Percentiles rank a stretch among this genome's conserved stretches.
phyloP scores from a whole-genome alignment of 1,284 basidiomycete species.

The Tilletiopsis washingtonensis region DNA sequence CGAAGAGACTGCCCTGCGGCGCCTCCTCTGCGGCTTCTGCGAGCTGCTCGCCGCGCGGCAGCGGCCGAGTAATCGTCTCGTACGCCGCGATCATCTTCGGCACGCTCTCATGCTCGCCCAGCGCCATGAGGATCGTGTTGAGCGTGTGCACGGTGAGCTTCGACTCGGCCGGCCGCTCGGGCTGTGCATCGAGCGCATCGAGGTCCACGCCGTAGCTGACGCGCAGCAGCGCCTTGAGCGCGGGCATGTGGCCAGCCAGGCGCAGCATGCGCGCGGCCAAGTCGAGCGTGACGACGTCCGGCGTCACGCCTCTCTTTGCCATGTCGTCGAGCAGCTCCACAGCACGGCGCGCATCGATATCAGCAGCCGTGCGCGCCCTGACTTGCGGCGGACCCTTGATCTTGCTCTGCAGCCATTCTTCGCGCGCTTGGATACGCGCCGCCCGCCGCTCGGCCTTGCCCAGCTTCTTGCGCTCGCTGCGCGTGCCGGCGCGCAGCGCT shows the following conservation, averaged over 20 bases:
- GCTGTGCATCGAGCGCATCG: too few relatives aligned
- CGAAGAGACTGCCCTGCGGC: slow-evolving; percentile 12
- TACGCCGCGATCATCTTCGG: slow-evolving; percentile 40
- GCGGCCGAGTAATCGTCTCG: slow-evolving; percentile 33
- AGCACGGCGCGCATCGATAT: slow-evolving; percentile 9
- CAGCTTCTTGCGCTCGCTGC: neutral
- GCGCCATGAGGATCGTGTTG: slow-evolving; percentile 41
- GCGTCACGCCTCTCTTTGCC: slow-evolving; percentile 20
- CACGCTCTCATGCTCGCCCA: slow-evolving; percentile 41
- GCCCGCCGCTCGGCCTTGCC: neutral
- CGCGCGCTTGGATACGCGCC: too few relatives aligned
- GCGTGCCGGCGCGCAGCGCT: slow-evolving; percentile 3
- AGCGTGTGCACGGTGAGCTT: slow-evolving; percentile 20
- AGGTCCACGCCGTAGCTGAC: slow-evolving; percentile 38
- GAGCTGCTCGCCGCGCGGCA: slow-evolving; percentile 9
- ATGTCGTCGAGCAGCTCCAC: slow-evolving; percentile 29
- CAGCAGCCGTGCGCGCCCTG: too few relatives aligned
- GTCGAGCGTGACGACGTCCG: slow-evolving; percentile 29
- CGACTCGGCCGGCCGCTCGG: slow-evolving; percentile 23
- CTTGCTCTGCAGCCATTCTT: too few relatives aligned
- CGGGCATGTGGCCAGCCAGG: slow-evolving; percentile 33
- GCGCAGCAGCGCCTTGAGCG: slow-evolving; percentile 25
- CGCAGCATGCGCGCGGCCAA: slow-evolving; percentile 31
- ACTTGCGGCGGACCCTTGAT: too few relatives aligned
- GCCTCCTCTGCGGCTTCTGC: neutral